Evolutionary conservation across 139 green algal species (phyloP).

Genomic region (Micractinium conductrix): DNA sequence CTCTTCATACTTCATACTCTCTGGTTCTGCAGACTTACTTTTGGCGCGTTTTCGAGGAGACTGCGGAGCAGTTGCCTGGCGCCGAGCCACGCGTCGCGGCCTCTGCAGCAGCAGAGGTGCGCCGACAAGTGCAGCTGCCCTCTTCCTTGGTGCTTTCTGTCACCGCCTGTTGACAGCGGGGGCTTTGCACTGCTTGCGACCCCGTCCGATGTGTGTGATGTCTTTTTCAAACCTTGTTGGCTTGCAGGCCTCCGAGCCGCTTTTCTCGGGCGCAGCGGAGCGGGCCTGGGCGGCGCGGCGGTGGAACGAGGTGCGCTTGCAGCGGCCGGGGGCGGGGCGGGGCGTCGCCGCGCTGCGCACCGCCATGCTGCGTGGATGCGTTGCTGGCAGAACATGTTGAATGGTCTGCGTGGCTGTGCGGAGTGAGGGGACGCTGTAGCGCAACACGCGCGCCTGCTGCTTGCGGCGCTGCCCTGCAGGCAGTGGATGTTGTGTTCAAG

Average conservation of each 20-base stretch:
- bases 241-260: background rate
- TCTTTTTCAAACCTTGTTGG: too few species aligned
- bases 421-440: background rate
- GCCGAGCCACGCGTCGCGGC: background rate
- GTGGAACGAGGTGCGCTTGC: slow-evolving; percentile 22
- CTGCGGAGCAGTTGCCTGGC: slow-evolving; percentile 13
- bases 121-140: too few species aligned
- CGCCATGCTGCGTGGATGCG: background rate
- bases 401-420: too few species aligned
- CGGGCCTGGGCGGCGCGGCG: slow-evolving; percentile 2
- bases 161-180: too few species aligned
- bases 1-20: background rate
- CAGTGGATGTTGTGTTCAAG: slow-evolving; percentile 28
- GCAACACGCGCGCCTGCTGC: background rate
- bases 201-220: background rate
- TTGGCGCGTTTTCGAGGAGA: background rate
- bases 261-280: background rate
- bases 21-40: background rate
- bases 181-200: background rate
- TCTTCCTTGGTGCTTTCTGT: too few species aligned
- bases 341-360: too few species aligned
- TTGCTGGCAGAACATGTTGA: background rate
- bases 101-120: background rate
- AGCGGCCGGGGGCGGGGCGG: background rate
- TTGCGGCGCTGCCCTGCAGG: background rate